Conservation (phyloP, 495 filamentous ascomycete genomes). For the Amniculicola lignicola region DNA sequence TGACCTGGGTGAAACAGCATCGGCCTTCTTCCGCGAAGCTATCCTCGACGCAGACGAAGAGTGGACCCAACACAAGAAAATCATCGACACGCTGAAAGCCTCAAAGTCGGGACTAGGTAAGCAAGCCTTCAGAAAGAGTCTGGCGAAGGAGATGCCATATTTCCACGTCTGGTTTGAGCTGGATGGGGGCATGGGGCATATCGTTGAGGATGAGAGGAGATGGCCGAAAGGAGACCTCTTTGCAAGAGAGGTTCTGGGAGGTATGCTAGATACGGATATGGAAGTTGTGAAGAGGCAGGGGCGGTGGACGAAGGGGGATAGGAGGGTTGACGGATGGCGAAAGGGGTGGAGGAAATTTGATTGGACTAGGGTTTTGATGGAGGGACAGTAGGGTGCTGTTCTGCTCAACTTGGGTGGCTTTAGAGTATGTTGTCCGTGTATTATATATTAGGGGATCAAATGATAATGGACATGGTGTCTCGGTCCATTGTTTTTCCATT, state of each 20-base stretch:
- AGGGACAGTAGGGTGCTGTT: too few species aligned
- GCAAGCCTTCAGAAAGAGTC: slow-evolving; percentile 71
- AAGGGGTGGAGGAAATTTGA: slow-evolving; percentile 90
- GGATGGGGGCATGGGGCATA: slow-evolving; percentile 87
- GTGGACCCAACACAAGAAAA: slow-evolving; percentile 91
- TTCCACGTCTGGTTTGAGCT: slow-evolving; percentile 96
- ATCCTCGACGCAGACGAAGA: slow-evolving; percentile 84
- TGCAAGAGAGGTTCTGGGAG: slow-evolving; percentile 85
- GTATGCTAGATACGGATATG: slow-evolving; percentile 82
- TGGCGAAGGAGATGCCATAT: slow-evolving; percentile 98
- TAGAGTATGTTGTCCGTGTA: too few species aligned
- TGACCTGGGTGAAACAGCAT: slow-evolving; percentile 80
- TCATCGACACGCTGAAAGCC: slow-evolving; percentile 83
- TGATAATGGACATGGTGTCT: too few species aligned
- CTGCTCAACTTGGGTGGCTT: too few species aligned
- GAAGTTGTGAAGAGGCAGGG: slow-evolving; percentile 90
- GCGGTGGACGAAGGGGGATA: slow-evolving; percentile 73
- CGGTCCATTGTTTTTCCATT: too few species aligned
- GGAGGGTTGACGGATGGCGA: slow-evolving; percentile 72
- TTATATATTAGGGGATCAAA: too few species aligned
- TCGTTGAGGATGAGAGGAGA: slow-evolving; percentile 79
- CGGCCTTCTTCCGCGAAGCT: slow-evolving; percentile 93
- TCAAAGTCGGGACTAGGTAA: slow-evolving; percentile 64
- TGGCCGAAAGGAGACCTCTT: slow-evolving; percentile 96
- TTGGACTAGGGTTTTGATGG: slow-evolving; percentile 82